Evolutionary conservation across 1,139 yeast species (phyloP).

Genomic region (Geotrichum macrosporum): DNA sequence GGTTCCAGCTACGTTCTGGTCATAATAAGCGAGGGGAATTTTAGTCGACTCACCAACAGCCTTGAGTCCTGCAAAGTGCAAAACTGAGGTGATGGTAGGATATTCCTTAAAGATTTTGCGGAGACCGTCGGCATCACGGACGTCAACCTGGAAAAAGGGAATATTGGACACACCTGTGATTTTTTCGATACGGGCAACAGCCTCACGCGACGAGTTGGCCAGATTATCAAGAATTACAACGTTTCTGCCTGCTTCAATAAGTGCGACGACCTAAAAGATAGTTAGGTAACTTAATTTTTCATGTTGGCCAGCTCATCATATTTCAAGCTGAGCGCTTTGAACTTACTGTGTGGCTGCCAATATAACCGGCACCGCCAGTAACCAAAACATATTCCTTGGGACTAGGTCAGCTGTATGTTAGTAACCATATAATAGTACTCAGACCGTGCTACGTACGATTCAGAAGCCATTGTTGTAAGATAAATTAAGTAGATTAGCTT

Average conservation of each 20-base stretch:
- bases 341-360: slow-evolving; percentile 68
- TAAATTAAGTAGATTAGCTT: too few relatives aligned
- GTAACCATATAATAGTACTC: not conserved
- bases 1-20: slow-evolving; percentile 66
- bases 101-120: slow-evolving; percentile 48
- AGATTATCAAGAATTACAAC: slow-evolving; percentile 72
- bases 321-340: too few relatives aligned
- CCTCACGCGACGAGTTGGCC: slow-evolving; percentile 63
- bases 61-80: slow-evolving; percentile 83
- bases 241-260: slow-evolving; percentile 59
- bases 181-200: slow-evolving; percentile 60
- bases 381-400: slow-evolving; percentile 50
- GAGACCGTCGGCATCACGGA: slow-evolving; percentile 50
- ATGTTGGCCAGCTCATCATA: not conserved
- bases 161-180: slow-evolving; percentile 46
- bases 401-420: slow-evolving; percentile 1
- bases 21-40: slow-evolving; percentile 67
- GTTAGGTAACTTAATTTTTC: not conserved
- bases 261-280: slow-evolving; percentile 44
- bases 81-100: slow-evolving; percentile 53
- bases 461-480: not conserved
- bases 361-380: slow-evolving; percentile 86
- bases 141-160: slow-evolving; percentile 59
- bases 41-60: slow-evolving; percentile 80
- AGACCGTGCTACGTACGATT: slow-evolving; percentile 5